phyloP scores from a whole-genome alignment of 2,329 filamentous ascomycete genomes.

The Hypoxylon sp. region DNA sequence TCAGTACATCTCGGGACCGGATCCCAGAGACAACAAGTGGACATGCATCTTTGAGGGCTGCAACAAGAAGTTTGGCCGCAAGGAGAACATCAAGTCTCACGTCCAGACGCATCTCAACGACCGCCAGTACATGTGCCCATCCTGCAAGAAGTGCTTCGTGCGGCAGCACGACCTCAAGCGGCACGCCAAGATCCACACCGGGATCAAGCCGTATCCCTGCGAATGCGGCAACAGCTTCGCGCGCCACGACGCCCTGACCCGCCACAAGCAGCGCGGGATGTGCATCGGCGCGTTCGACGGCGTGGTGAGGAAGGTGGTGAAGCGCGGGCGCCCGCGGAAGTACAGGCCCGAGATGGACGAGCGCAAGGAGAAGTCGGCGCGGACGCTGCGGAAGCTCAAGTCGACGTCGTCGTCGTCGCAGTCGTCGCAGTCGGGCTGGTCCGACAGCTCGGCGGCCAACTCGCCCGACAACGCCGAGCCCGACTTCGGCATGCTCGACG shows the following conservation, averaged over 20 bases:
- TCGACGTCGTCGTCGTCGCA: constrained; percentile 56
- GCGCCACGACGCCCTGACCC: constrained; percentile 90
- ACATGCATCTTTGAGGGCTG: constrained; percentile 80
- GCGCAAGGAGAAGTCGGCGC: constrained; percentile 64
- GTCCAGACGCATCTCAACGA: constrained; percentile 98
- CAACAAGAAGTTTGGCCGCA: constrained; percentile 90
- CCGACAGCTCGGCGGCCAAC: constrained; percentile 62
- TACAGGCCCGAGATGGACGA: constrained; percentile 64
- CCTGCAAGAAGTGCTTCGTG: constrained; percentile 95
- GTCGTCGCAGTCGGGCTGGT: constrained; percentile 64
- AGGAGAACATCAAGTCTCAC: constrained; percentile 98
- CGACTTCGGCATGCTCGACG: constrained; percentile 57
- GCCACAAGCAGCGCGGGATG: constrained; percentile 94
- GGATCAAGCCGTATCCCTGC: constrained; percentile 94
- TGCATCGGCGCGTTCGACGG: constrained; percentile 95
- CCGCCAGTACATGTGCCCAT: constrained; percentile 91
- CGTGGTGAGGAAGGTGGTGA: constrained; percentile 65
- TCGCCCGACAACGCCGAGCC: constrained; percentile 55
- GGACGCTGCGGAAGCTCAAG: constrained; percentile 64
- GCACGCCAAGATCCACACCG: constrained; percentile 96
- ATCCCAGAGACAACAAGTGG: constrained; percentile 79
- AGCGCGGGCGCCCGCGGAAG: constrained; percentile 71
- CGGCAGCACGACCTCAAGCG: constrained; percentile 96
- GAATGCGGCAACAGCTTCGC: constrained; percentile 95
- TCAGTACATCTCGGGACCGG: constrained; percentile 75